These are phyloP conservation scores for Zygosaccharomyces sapae DNA, from an alignment of 1,139 yeast species.

Conservation along the genomic window DNA sequence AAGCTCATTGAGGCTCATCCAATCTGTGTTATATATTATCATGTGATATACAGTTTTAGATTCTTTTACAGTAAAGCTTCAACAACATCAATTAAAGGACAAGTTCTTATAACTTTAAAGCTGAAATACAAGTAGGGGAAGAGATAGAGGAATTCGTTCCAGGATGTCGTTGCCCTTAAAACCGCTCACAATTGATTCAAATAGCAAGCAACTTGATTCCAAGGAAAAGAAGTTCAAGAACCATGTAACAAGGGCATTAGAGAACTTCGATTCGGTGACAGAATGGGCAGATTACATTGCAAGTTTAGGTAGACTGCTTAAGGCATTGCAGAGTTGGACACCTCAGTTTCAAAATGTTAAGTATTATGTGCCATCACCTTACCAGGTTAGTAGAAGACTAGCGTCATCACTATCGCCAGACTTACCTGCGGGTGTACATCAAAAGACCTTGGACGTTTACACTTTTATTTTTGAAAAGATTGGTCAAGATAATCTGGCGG, in stretches of 20 bases:
- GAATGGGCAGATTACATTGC: conserved; percentile 99
- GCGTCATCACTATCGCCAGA: conserved; percentile 63
- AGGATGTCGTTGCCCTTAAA: conserved; percentile 33
- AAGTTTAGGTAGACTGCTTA: conserved; percentile 70
- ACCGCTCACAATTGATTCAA: conserved; percentile 33
- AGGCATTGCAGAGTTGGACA: conserved; percentile 58
- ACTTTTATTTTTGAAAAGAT: conserved; percentile 62
- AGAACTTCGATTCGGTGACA: conserved; percentile 72
- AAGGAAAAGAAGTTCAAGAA: conserved; percentile 66
- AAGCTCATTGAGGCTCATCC: neutral
- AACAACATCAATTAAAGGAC: neutral
- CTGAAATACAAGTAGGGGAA: neutral
- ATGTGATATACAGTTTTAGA: conserved; percentile 7
- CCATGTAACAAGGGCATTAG: conserved; percentile 67
- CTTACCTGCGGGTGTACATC: conserved; percentile 93
- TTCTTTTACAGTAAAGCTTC: neutral
- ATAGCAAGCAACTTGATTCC: conserved; percentile 38
- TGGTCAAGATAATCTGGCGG: conserved; percentile 48
- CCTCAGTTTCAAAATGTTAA: conserved; percentile 53
- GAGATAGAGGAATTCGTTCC: neutral
- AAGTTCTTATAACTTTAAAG: neutral
- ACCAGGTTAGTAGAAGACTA: conserved; percentile 36
- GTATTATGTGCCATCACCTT: conserved; percentile 43
- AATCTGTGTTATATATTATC: conserved; percentile 3
- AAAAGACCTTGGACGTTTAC: conserved; percentile 76